phyloP scores from a whole-genome alignment of 2,329 filamentous ascomycete species.

The Beauveria asiatica region DNA sequence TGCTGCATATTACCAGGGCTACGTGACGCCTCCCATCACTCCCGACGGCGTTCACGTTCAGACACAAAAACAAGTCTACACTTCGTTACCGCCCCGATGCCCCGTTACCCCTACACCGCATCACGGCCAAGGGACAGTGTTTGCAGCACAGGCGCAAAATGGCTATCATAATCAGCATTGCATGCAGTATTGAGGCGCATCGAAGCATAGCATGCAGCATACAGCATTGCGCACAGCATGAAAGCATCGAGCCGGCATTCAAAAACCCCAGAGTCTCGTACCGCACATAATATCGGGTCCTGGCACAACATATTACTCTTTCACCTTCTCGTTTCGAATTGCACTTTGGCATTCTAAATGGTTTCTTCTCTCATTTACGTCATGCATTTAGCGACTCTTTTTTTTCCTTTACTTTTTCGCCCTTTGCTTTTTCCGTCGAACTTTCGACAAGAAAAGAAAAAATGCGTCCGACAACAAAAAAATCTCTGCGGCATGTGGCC shows the following conservation, averaged over 20 bases:
- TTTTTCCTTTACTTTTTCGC: slow-evolving; percentile 22
- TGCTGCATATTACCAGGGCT: slow-evolving; percentile 59
- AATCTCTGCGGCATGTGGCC: slow-evolving; percentile 20
- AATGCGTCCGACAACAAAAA: slow-evolving; percentile 30
- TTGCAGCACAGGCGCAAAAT: slow-evolving; percentile 27
- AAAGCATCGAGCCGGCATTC: not conserved
- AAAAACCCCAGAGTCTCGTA: slow-evolving; percentile 1
- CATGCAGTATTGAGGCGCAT: slow-evolving; percentile 30
- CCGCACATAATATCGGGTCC: slow-evolving; percentile 11
- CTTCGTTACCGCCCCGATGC: slow-evolving; percentile 41
- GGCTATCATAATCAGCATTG: slow-evolving; percentile 33
- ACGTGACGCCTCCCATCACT: slow-evolving; percentile 79
- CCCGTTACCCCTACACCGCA: slow-evolving; percentile 55
- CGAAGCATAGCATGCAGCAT: slow-evolving; percentile 12
- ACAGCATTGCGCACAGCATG: not conserved
- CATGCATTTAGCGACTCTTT: slow-evolving; percentile 37
- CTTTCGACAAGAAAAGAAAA: slow-evolving; percentile 22
- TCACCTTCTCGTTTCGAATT: slow-evolving; percentile 5
- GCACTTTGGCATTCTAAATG: slow-evolving; percentile 25
- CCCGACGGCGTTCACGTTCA: slow-evolving; percentile 56
- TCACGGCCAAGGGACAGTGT: slow-evolving; percentile 28
- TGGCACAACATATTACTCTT: slow-evolving; percentile 4
- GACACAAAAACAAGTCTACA: slow-evolving; percentile 39
- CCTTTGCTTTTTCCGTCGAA: slow-evolving; percentile 5
- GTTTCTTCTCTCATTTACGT: slow-evolving; percentile 27